Evolutionary conservation across 371 early-diverging fungal species (phyloP), one percentile per base, ranked within the genome.

Genomic region (Mortierella sp.): DNA sequence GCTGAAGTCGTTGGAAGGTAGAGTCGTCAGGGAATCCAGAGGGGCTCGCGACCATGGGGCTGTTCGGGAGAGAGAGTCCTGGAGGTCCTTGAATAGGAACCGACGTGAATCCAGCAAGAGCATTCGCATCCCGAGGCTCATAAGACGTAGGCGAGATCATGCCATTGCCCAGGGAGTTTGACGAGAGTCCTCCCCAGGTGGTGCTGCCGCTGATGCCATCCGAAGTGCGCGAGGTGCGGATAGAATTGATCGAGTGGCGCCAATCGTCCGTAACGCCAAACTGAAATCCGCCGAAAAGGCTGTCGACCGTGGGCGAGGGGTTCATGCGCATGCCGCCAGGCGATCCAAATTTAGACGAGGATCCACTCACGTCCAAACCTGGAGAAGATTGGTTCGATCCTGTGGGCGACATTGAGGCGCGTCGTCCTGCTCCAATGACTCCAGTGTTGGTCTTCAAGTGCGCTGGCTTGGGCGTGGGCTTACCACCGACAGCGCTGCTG

Each of bases 381-480:
- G 81, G 83, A 24, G 83, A 82, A 11, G 78, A 78, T 9, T 72
- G 72, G 47, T 66, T 78, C 22, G 83, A 82, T 68, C 71, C 68
- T 6, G 76, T 71, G 24, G 83, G 79, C 4, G 83, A 77, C 65
- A 71, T 71, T 1, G 83, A 83, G 0, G 70, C 68, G 16, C 83
- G 74, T 48, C 83, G 55, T 68, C 79, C 79, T 40, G 75, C 76
- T 31, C 83, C 83, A 71, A 83, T 83, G 40, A 83, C 83, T 7
- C 83, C 83, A 14, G 79, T 83, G 19, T 47, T 53, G 34, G 74
- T 78, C 67, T 71, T 83, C 70, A 83, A 29, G 52, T 83, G 83
- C 13, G 83, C 79, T 14, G 79, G 83, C n/a, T 53, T 64, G 11
- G 83, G 79, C 1, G 83, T 83, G 7, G 83, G 79, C 48, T 73